Percentiles rank a stretch among this genome's conserved stretches.
phyloP scores from a whole-genome alignment of 768 basidiomycete species.

The Mycena vulgaris region DNA sequence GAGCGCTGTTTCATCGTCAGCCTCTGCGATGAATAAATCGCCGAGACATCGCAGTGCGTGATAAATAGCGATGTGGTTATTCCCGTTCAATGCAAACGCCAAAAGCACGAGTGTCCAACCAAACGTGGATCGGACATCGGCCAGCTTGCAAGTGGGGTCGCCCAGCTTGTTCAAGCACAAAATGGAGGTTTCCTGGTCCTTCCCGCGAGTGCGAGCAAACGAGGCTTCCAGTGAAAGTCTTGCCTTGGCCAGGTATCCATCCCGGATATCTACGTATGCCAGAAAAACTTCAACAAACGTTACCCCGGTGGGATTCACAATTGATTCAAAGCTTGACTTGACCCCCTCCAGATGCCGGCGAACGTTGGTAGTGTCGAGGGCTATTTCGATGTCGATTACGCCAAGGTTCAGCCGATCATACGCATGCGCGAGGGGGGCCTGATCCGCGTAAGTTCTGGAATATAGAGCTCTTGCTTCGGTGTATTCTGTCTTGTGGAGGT shows the following conservation, averaged over 20 bases:
- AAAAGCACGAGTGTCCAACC: conserved; percentile 19
- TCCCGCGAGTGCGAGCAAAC: conserved; percentile 5
- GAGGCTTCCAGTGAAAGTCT: not conserved
- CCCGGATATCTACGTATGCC: conserved; percentile 27
- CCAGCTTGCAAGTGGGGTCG: not conserved
- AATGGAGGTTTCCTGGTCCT: conserved; percentile 30
- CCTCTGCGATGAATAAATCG: conserved; percentile 20
- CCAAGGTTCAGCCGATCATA: conserved; percentile 26
- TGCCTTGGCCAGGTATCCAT: not conserved
- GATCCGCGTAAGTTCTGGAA: not conserved
- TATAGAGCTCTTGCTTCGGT: conserved; percentile 23
- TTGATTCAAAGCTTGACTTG: conserved; percentile 13
- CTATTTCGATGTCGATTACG: conserved; percentile 17
- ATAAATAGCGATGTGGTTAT: conserved; percentile 12
- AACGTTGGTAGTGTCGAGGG: not conserved
- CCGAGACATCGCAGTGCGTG: conserved; percentile 17
- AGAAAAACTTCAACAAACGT: conserved; percentile 5
- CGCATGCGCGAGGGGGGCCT: conserved; percentile 19
- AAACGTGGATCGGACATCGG: not conserved
- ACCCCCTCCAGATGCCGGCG: conserved; percentile 3
- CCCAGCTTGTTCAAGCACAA: conserved; percentile 21
- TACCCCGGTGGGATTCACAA: conserved; percentile 19
- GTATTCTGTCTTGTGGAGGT: conserved; percentile 33
- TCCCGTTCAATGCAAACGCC: conserved; percentile 13
- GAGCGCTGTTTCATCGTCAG: conserved; percentile 1